A percentile compares a stretch with the other conserved stretches of the same genome.
Evolutionary conservation across 805 yeast genomes (phyloP).

Genomic region (Cyberlindnera galapagoensis): DNA sequence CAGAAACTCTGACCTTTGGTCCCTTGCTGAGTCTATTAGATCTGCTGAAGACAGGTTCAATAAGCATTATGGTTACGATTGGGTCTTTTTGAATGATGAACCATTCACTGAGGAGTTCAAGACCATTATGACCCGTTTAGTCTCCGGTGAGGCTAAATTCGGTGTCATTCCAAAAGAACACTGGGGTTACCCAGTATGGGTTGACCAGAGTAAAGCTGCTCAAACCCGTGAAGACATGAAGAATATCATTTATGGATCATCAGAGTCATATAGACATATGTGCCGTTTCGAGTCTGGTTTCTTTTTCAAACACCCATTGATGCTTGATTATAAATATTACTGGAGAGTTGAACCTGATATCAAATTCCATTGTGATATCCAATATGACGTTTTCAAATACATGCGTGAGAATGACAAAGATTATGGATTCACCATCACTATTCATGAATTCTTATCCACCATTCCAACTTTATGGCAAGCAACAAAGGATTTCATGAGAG

Average conservation of each 20-base stretch:
- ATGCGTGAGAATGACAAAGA: slow-evolving; percentile 72
- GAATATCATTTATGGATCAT: slow-evolving; percentile 56
- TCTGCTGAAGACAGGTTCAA: slow-evolving; percentile 89
- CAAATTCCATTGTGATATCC: slow-evolving; percentile 74
- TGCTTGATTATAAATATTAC: slow-evolving; percentile 79
- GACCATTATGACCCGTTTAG: slow-evolving; percentile 54
- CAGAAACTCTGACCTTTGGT: slow-evolving; percentile 64
- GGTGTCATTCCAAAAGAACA: slow-evolving; percentile 79
- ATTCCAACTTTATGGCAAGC: slow-evolving; percentile 73
- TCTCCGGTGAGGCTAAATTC: slow-evolving; percentile 71
- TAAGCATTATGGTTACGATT: slow-evolving; percentile 73
- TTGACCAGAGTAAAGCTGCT: slow-evolving; percentile 65
- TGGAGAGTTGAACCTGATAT: slow-evolving; percentile 94
- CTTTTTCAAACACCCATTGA: slow-evolving; percentile 70
- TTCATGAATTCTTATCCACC: slow-evolving; percentile 68
- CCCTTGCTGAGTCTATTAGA: slow-evolving; percentile 57
- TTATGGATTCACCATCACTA: slow-evolving; percentile 73
- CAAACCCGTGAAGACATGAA: slow-evolving; percentile 47
- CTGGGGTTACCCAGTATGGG: slow-evolving; percentile 84
- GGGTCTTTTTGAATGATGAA: slow-evolving; percentile 92
- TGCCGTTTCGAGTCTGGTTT: slow-evolving; percentile 89
- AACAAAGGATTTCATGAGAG: slow-evolving; percentile 53
- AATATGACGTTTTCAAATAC: slow-evolving; percentile 73
- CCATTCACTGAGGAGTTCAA: slow-evolving; percentile 80
- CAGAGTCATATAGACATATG: slow-evolving; percentile 78